Evolutionary conservation across 2,329 filamentous ascomycete species (phyloP).

Genomic region (Xylaria sp.): DNA sequence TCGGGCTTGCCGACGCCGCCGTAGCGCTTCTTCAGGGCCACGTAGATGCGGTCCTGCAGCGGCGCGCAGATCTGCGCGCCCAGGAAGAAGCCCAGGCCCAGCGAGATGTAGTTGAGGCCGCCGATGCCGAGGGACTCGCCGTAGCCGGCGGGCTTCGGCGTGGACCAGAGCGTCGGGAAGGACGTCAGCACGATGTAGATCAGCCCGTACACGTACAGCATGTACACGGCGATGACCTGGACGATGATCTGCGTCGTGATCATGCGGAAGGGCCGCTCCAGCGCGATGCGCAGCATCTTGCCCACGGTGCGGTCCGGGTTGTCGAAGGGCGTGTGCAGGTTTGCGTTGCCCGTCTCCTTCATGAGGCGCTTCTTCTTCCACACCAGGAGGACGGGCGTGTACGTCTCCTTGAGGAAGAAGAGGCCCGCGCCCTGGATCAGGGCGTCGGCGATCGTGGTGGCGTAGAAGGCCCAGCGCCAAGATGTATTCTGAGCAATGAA

Average conservation of each 20-base stretch:
- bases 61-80: conserved; percentile 56
- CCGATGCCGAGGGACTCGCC: conserved; percentile 49
- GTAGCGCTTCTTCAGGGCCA: conserved; percentile 55
- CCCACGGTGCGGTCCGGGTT: conserved; percentile 49
- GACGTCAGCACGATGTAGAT: conserved; percentile 62
- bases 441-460: conserved; percentile 70
- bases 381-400: conserved; percentile 70
- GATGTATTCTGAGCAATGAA: conserved; percentile 72
- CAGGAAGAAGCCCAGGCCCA: conserved; percentile 52
- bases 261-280: conserved; percentile 63
- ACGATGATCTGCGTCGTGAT: conserved; percentile 64
- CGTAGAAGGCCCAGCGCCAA: conserved; percentile 81
- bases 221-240: conserved; percentile 61
- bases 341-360: conserved; percentile 65
- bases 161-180: conserved; percentile 59
- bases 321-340: conserved; percentile 64
- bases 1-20: conserved; percentile 55
- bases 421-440: conserved; percentile 68
- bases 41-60: conserved; percentile 60
- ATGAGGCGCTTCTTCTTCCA: conserved; percentile 68
- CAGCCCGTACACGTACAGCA: conserved; percentile 66
- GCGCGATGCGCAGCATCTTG: conserved; percentile 52
- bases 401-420: conserved; percentile 73
- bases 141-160: conserved; percentile 47
- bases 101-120: conserved; percentile 54